Base-by-base conservation (phyloP, 2,329 filamentous ascomycete genomes). In the Fonsecaea pugnacius region DNA sequence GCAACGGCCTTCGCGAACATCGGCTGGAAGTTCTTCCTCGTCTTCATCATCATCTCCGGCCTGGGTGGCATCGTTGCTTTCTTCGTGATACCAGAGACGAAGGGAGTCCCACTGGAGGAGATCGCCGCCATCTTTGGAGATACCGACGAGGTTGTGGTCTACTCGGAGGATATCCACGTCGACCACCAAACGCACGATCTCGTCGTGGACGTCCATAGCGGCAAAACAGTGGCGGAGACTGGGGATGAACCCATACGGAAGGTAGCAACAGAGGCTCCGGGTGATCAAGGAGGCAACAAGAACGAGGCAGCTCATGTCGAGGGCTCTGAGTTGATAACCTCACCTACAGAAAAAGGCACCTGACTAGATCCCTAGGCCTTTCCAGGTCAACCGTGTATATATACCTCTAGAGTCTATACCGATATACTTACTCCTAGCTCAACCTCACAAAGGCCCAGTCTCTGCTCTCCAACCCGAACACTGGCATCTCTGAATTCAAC, bases 1-100 rank as follows among this genome's bases (percentile, higher is more conserved):
- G 21, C 64, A 2, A 73, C 70, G 1, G 74, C 73, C 4, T 74
- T 75, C 60, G 69, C 70, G 2, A 73, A 71, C 32, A 74, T 75
- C 52, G 71, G 71, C 9, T 75, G 73, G 73, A 72, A 69, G 16
- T 76, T 72, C 64, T 75, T 73, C 58, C 58, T 76, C 24, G 68
- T 73, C 3, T 70, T 51, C 67, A 56, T 52, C 43, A 54, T 46
- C 27, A 48, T 61, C 14, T 61, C 24, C 32, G 48, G 40, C 14
- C 43, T 64, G 1, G 64, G 58, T 24, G 38, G 55, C 2, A 18
- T 66, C 10, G 63, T 36, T 2, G 50, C 62, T 27, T 55, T 21
- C 40, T 16, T 63, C 4, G 14, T 58, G 21, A 21, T 63, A 3
- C 71, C 71, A 2, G 72, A 75, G 46, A 75, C 73, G 7, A 75